Percentiles rank a stretch among this genome's conserved stretches.
Conservation (phyloP, 2,329 filamentous ascomycete species). For the Cordyceps cicadae region DNA sequence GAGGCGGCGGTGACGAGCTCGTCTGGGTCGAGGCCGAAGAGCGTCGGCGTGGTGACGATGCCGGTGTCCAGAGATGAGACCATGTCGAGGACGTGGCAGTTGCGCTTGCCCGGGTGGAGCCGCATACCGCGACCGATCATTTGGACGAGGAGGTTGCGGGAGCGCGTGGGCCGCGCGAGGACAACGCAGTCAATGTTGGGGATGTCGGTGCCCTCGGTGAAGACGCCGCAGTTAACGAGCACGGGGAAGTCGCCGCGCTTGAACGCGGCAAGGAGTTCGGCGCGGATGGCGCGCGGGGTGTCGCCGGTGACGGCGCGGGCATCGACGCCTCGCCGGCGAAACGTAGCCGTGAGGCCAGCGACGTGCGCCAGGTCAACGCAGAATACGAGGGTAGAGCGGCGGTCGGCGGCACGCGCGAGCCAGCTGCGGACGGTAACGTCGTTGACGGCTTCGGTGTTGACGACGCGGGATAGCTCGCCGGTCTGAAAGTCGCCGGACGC, state of each 20-base stretch:
- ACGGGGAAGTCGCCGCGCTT: slow-evolving; percentile 71
- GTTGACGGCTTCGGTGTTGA: slow-evolving; percentile 78
- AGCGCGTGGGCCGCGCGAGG: slow-evolving; percentile 79
- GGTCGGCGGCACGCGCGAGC: slow-evolving; percentile 63
- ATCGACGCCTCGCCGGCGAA: slow-evolving; percentile 70
- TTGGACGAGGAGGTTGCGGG: slow-evolving; percentile 86
- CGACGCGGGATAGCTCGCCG: slow-evolving; percentile 65
- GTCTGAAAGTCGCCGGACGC: slow-evolving; percentile 67
- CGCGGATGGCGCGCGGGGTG: slow-evolving; percentile 61
- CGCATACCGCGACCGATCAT: slow-evolving; percentile 97
- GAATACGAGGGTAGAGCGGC: slow-evolving; percentile 85
- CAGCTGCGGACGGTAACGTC: slow-evolving; percentile 79
- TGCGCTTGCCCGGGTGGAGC: slow-evolving; percentile 66
- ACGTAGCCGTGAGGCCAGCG: slow-evolving; percentile 61
- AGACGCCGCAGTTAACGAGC: slow-evolving; percentile 89
- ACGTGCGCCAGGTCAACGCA: slow-evolving; percentile 89
- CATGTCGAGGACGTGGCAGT: slow-evolving; percentile 96
- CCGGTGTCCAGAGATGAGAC: slow-evolving; percentile 77
- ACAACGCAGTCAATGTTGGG: slow-evolving; percentile 94
- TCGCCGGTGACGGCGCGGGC: slow-evolving; percentile 80
- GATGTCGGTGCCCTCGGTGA: slow-evolving; percentile 95
- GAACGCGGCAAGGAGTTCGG: slow-evolving; percentile 67
- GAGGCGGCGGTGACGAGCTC: slow-evolving; percentile 64
- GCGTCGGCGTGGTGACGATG: slow-evolving; percentile 80
- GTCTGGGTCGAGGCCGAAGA: slow-evolving; percentile 84